phyloP scores from a whole-genome alignment of 2,329 filamentous ascomycete species.

The Trichophyton benhamiae region DNA sequence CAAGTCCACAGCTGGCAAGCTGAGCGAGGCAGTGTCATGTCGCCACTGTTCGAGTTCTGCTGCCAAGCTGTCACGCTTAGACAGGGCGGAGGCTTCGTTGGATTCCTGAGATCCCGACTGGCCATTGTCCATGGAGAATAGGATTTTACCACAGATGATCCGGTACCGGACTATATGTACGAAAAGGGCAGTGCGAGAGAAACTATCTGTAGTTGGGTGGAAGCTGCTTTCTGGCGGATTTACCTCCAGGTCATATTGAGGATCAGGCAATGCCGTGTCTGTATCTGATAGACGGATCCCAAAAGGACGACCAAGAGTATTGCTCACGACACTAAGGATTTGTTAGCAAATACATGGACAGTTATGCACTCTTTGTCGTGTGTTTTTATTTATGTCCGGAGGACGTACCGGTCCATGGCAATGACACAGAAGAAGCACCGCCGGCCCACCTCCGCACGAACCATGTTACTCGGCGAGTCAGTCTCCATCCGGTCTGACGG shows the following conservation, averaged over 20 bases:
- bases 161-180: slow-evolving; percentile 32
- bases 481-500: slow-evolving; percentile 4
- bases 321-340: slow-evolving; percentile 15
- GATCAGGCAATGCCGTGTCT: slow-evolving; percentile 27
- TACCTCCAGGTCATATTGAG: slow-evolving; percentile 14
- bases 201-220: slow-evolving; percentile 8
- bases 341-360: neutral
- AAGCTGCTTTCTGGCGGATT: slow-evolving; percentile 10
- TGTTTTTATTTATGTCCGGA: neutral
- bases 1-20: slow-evolving; percentile 11
- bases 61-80: slow-evolving; percentile 8
- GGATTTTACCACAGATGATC: slow-evolving; percentile 30
- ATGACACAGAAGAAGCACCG: slow-evolving; percentile 36
- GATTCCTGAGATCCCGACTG: slow-evolving; percentile 1
- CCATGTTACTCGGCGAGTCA: neutral
- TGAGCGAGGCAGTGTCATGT: slow-evolving; percentile 11
- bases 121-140: slow-evolving; percentile 23
- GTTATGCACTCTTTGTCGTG: neutral
- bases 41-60: slow-evolving; percentile 18
- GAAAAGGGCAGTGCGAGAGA: slow-evolving; percentile 22
- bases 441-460: slow-evolving; percentile 23
- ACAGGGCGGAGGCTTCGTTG: slow-evolving; percentile 5
- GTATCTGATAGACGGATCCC: slow-evolving; percentile 34
- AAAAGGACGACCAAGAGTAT: slow-evolving; percentile 31
- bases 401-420: slow-evolving; percentile 27